Percentiles rank a stretch among this genome's conserved stretches.
These are phyloP conservation scores for Colletotrichum incanum DNA, from an alignment of 2,329 filamentous ascomycete genomes.

Conservation along the genomic window DNA sequence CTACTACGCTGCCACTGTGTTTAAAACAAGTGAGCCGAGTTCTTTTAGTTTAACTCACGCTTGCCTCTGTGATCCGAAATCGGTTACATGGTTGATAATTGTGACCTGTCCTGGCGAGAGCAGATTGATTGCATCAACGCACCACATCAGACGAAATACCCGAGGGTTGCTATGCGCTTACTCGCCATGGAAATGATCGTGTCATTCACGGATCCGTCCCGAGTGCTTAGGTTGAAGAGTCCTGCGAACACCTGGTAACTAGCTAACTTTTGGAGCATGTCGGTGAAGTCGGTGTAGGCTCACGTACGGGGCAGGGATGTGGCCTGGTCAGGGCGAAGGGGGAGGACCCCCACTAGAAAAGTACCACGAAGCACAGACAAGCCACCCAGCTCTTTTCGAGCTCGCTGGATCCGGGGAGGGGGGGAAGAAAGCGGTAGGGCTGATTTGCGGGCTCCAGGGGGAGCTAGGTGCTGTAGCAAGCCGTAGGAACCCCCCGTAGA, in stretches of 20 bases:
- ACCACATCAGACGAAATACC: neutral
- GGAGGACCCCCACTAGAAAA: constrained; percentile 30
- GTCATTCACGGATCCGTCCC: neutral
- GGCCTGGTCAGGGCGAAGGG: constrained; percentile 6
- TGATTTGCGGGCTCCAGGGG: constrained; percentile 39
- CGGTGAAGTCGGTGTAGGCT: constrained; percentile 6
- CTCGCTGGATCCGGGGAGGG: constrained; percentile 22
- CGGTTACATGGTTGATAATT: neutral
- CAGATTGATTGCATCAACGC: neutral
- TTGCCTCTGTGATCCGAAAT: neutral
- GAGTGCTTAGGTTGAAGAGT: neutral
- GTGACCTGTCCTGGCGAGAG: no score
- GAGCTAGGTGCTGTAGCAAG: constrained; percentile 37
- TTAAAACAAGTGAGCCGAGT: neutral
- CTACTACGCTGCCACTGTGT: neutral
- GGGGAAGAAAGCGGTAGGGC: constrained; percentile 23
- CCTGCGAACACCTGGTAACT: neutral
- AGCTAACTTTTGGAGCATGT: neutral
- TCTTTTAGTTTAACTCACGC: neutral
- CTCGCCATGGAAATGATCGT: neutral
- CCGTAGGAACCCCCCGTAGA: constrained; percentile 12
- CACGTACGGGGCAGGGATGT: constrained; percentile 20
- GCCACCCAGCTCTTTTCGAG: constrained; percentile 9
- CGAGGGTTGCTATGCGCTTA: neutral
- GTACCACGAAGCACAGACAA: constrained; percentile 34